Percentiles rank a stretch among this genome's conserved stretches.
Evolutionary conservation across 2,329 filamentous ascomycete genomes (phyloP).

Genomic region (Diaporthe nobilis): DNA sequence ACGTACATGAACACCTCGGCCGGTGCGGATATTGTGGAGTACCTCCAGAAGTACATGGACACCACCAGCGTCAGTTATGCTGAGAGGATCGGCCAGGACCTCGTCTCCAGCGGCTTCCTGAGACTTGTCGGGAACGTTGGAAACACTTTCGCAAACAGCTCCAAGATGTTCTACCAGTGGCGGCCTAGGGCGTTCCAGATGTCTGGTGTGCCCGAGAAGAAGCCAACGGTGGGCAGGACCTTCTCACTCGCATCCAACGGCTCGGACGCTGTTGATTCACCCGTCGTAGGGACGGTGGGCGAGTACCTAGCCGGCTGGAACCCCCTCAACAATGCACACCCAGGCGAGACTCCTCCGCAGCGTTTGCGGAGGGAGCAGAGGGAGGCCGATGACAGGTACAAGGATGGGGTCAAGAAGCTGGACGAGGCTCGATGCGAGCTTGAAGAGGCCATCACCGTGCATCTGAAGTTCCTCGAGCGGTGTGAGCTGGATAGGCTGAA

Average conservation of each 20-base stretch:
- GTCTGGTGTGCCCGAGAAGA: conserved; percentile 91
- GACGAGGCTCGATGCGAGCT: conserved; percentile 92
- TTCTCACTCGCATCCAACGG: conserved; percentile 78
- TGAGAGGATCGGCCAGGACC: conserved; percentile 94
- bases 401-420: conserved; percentile 85
- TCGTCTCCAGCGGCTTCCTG: conserved; percentile 88
- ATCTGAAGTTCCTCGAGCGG: conserved; percentile 95
- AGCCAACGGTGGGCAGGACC: conserved; percentile 78
- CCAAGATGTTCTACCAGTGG: conserved; percentile 98
- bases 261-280: conserved; percentile 76
- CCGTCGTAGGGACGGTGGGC: conserved; percentile 84
- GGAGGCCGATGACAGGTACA: conserved; percentile 95
- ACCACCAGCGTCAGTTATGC: conserved; percentile 90
- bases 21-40: conserved; percentile 95
- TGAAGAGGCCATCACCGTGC: conserved; percentile 94
- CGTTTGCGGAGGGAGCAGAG: conserved; percentile 88
- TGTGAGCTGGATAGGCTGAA: conserved; percentile 97
- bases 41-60: conserved; percentile 89
- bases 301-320: conserved; percentile 96
- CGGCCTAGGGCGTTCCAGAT: conserved; percentile 90
- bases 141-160: conserved; percentile 96
- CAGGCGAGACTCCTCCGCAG: conserved; percentile 93
- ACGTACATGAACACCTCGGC: conserved; percentile 94
- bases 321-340: conserved; percentile 87
- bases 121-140: conserved; percentile 94